These are phyloP conservation scores for Erodium chrysanthum DNA, from an alignment of 441 rosid genomes.

Conservation along the genomic window DNA sequence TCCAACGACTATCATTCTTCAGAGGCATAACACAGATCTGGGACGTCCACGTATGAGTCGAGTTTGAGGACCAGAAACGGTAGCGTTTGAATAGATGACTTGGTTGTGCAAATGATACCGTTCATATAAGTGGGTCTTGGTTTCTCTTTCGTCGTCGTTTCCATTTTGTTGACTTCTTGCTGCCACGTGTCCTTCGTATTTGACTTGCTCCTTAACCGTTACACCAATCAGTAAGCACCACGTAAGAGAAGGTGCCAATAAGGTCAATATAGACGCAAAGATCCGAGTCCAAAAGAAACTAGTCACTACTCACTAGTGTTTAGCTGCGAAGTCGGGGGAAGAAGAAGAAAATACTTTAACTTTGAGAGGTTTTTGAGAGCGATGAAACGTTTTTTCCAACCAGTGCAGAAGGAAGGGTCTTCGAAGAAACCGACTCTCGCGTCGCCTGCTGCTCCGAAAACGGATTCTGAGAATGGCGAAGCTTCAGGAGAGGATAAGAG, in stretches of 20 bases:
- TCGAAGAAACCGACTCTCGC: slow-evolving; percentile 59
- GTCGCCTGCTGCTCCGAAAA: slow-evolving; percentile 19
- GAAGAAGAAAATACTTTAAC: slow-evolving; percentile 4
- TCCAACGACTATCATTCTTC: too few relatives aligned
- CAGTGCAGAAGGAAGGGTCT: slow-evolving; percentile 63
- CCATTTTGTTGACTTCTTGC: too few relatives aligned
- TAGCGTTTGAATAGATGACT: too few relatives aligned
- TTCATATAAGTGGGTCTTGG: too few relatives aligned
- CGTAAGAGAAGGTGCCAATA: neutral
- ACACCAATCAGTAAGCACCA: neutral
- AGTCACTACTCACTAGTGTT: neutral
- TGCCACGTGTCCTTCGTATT: too few relatives aligned
- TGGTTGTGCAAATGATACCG: too few relatives aligned
- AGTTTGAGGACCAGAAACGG: too few relatives aligned
- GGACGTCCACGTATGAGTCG: too few relatives aligned
- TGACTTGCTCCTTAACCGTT: too few relatives aligned
- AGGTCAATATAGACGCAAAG: neutral
- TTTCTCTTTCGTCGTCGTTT: too few relatives aligned
- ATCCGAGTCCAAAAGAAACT: neutral
- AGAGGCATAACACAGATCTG: too few relatives aligned
- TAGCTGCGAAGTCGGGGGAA: slow-evolving; percentile 1
- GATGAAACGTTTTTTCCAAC: slow-evolving; percentile 93
- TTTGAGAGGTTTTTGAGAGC: slow-evolving; percentile 8
- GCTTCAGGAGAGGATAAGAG: slow-evolving; percentile 18
- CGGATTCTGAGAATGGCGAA: slow-evolving; percentile 20